Base-by-base conservation (phyloP, 345 rosid genomes). In the Hirschfeldia incana region DNA sequence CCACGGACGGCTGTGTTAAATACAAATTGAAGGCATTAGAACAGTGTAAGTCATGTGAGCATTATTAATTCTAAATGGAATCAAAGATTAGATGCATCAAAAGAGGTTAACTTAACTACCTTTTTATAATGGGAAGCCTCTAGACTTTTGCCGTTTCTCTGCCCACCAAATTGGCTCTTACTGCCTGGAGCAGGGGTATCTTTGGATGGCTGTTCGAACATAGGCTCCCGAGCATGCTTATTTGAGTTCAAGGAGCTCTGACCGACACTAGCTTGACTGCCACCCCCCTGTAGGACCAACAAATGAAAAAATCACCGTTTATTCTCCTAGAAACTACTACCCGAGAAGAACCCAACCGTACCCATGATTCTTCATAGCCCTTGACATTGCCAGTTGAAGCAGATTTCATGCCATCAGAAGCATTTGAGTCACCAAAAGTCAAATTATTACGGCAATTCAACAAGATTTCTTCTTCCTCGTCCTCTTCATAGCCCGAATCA, bases 401-500 rank as follows among this genome's bases (percentile, higher is more conserved):
- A 39, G 85, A 61, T 70, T 81, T 83, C 46, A 67, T 81, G 82
- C 76, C 76, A 63, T 59, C 60, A 75, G 88, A 80, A 84, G 73
- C 81, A 84, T 87, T 67, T 49, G 84, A 76, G 81, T 70, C 90
- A 65, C 90, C 90, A 84, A 95, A 91, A 34, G 94, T 88, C 72
- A 89, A 87, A 80, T 34, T 63, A 78, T 90, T 93, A 33, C 73
- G 78, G 16, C 88, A 77, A 82, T 92, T 87, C 83, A 90, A 79
- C 72, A 87, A 15, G 72, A 90, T 85, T 70, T 95, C 94, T 82
- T 90, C 93, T 49, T 49, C 57, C 1, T 49, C 55, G 12, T 86
- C 87, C 72, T 93, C 97, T 34, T 87, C 96, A 70, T 65, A 82
- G 83, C 51, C 93, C 87, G 85, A 80, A 78, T 91, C 94, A 76